Evolutionary conservation across 1,284 basidiomycete genomes (phyloP).

Genomic region (Puccinia coronata): DNA sequence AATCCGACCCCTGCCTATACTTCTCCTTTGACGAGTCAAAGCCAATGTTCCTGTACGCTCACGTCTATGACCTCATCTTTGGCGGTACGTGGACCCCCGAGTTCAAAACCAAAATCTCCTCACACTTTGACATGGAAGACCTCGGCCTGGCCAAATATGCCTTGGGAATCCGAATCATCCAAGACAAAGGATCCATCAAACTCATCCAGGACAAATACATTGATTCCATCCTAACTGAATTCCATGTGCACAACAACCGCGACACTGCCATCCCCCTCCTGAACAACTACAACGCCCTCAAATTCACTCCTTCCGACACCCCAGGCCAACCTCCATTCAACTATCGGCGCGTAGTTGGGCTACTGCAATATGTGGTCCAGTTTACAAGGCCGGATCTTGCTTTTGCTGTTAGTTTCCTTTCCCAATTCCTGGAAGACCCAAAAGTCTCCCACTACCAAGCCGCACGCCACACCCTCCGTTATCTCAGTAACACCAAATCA

Average conservation of each 20-base stretch:
- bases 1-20: constrained; percentile 20
- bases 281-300: too few species aligned
- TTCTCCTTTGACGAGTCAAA: neutral
- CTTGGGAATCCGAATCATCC: neutral
- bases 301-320: neutral
- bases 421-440: constrained; percentile 29
- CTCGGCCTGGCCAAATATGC: too few species aligned
- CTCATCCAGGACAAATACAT: constrained; percentile 34
- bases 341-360: constrained; percentile 4
- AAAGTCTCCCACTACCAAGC: neutral
- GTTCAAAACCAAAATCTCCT: constrained; percentile 20
- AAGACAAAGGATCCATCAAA: constrained; percentile 12
- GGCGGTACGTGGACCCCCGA: neutral
- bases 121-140: too few species aligned
- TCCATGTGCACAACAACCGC: neutral
- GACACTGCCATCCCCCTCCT: neutral
- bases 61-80: constrained; percentile 31
- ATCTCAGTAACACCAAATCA: constrained; percentile 1
- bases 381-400: constrained; percentile 25
- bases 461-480: neutral
- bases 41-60: neutral
- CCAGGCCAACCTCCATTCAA: neutral
- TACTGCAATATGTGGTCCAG: constrained; percentile 14
- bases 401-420: neutral
- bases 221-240: neutral